Percentiles rank a stretch among this genome's conserved stretches.
Evolutionary conservation across 2,329 filamentous ascomycete genomes (phyloP).

Genomic region (Penicillium sp.): DNA sequence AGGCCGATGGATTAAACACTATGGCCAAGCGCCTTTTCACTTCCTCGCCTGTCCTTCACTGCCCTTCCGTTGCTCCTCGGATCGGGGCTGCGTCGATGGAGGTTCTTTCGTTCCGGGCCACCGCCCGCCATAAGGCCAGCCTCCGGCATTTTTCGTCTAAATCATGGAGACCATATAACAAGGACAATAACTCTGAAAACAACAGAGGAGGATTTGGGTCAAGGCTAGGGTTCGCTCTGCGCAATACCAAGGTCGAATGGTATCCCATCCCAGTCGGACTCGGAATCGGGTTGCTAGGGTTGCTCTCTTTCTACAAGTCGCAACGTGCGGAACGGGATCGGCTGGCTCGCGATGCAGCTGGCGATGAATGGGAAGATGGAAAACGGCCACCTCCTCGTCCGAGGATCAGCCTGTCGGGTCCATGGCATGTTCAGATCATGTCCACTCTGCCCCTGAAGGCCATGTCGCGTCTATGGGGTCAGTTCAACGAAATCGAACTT

Average conservation of each 20-base stretch:
- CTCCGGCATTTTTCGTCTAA: conserved; percentile 42
- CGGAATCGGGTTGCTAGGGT: conserved; percentile 78
- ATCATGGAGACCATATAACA: conserved; percentile 41
- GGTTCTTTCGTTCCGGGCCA: conserved; percentile 33
- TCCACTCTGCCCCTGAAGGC: conserved; percentile 89
- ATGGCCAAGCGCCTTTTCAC: conserved; percentile 37
- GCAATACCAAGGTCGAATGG: conserved; percentile 73
- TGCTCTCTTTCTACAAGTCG: conserved; percentile 80
- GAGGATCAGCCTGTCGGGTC: conserved; percentile 75
- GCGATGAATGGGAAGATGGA: conserved; percentile 35
- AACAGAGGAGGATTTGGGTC: conserved; percentile 55
- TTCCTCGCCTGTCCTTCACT: conserved; percentile 25
- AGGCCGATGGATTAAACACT: conserved; percentile 31
- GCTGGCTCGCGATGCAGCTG: conserved; percentile 47
- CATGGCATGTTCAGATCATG: conserved; percentile 94
- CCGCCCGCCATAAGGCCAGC: conserved; percentile 30
- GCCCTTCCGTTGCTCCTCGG: conserved; percentile 21
- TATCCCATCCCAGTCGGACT: conserved; percentile 85
- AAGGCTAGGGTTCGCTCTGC: conserved; percentile 57
- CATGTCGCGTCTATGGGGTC: conserved; percentile 83
- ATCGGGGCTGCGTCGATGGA: conserved; percentile 31
- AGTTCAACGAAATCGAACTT: conserved; percentile 84
- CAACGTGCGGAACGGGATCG: conserved; percentile 50
- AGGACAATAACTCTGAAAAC: conserved; percentile 36
- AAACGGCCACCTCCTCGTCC: conserved; percentile 51